Percentiles rank a stretch among this genome's conserved stretches.
Conservation (phyloP, 768 basidiomycete species). For the Nidularia pulvinata region DNA sequence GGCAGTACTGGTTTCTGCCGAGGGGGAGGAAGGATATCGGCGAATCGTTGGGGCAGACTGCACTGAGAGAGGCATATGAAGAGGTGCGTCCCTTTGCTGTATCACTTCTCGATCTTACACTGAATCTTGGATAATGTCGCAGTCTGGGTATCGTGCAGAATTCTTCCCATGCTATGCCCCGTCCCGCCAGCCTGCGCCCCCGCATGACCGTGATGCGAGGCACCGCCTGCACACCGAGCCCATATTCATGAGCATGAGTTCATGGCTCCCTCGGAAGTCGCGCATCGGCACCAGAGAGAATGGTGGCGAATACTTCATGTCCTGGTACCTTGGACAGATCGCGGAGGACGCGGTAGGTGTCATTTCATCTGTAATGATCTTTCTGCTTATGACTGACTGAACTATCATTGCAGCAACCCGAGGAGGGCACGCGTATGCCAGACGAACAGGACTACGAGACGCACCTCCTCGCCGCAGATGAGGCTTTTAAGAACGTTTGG, state of each 20-base stretch:
- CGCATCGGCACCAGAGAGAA: conserved; percentile 1
- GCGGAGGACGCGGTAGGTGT: conserved; percentile 46
- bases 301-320: conserved; percentile 52
- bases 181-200: conserved; percentile 38
- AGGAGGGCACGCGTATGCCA: conserved; percentile 54
- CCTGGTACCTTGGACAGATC: conserved; percentile 59
- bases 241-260: conserved; percentile 32
- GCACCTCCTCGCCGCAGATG: conserved; percentile 37
- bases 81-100: conserved; percentile 38
- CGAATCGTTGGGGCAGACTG: conserved; percentile 59
- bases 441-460: conserved; percentile 51
- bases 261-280: conserved; percentile 19
- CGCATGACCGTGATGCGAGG: conserved; percentile 8
- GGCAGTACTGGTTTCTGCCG: conserved; percentile 56
- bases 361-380: neutral
- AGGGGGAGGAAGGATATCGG: conserved; percentile 67
- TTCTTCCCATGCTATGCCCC: conserved; percentile 45
- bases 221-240: conserved; percentile 35
- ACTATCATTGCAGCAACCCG: conserved; percentile 18
- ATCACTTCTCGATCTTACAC: no score
- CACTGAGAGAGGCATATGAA: conserved; percentile 66
- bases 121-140: neutral
- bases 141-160: conserved; percentile 50
- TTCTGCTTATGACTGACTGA: neutral
- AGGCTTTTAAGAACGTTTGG: conserved; percentile 35